These are phyloP conservation scores for Nakazawaea laoshanensis DNA, from an alignment of 805 yeast genomes.

Conservation along the genomic window DNA sequence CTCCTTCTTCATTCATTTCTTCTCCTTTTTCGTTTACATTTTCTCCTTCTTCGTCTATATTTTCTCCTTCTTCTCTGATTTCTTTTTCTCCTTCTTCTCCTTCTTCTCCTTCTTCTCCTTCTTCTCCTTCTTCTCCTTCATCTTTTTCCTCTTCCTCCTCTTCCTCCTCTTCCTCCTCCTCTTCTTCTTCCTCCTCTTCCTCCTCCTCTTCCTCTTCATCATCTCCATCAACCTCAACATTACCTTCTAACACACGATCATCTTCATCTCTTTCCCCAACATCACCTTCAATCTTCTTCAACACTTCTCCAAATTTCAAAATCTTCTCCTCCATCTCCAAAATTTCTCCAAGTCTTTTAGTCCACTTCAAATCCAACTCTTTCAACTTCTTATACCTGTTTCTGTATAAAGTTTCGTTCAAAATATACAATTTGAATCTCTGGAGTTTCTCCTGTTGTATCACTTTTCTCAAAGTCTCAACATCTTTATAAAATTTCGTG, in stretches of 20 bases:
- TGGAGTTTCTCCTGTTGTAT: conserved; percentile 9
- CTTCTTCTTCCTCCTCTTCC: conserved; percentile 17
- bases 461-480: conserved; percentile 1
- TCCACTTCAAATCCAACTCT: conserved; percentile 8
- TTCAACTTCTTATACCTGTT: conserved; percentile 8
- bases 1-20: conserved; percentile 3
- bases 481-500: conserved; percentile 1
- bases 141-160: conserved; percentile 17
- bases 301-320: neutral
- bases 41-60: neutral
- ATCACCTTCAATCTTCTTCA: conserved; percentile 1
- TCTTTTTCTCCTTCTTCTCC: conserved; percentile 7
- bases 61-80: conserved; percentile 1
- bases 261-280: conserved; percentile 4
- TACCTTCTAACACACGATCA: conserved; percentile 6
- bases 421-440: conserved; percentile 8
- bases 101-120: conserved; percentile 13
- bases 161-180: conserved; percentile 13
- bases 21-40: no score
- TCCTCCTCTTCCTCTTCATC: conserved; percentile 11
- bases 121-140: conserved; percentile 19
- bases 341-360: conserved; percentile 3
- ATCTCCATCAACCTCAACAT: conserved; percentile 4
- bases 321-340: conserved; percentile 4
- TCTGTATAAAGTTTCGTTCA: conserved; percentile 6